Evolutionary conservation across 2,329 filamentous ascomycete species (phyloP), one percentile per base, ranked within the genome.

Genomic region (Simplicillium sp.): DNA sequence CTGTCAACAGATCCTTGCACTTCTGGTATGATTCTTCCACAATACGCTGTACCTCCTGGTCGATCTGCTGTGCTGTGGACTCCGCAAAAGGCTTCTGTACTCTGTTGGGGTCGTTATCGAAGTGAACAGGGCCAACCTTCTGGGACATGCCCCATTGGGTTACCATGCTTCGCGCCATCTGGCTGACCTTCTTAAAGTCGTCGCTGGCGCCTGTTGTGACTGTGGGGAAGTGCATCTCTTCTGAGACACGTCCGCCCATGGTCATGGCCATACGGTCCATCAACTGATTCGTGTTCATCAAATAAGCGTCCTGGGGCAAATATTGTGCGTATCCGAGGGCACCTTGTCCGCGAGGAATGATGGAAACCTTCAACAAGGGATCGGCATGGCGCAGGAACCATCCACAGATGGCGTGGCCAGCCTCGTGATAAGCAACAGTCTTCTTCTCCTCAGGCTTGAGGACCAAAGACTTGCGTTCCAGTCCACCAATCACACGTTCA

Each of bases 261-360:
- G 90, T 96, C 92, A 98, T 98, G 48, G 92, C 92, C 92, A 98
- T 98, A 52, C 92, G 88, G 62, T 98, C 92, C 87, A 97, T 95
- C 34, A 98, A 73, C 66, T 98, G 92, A 59, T 89, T 82, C 48
- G 87, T 82, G 56, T 84, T 95, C 89, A 98, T 92, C 48, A 98
- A 76, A 61, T 97, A 97, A 8, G 87, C 87, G 57, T 98, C 92
- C 16, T 82, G 75, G 1, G 92, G 92, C n/a, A 98, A 75, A 60
- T 97, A 97, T 63, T 98, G 92, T 2, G 92, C 92, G 58, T 98
- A 98, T 8, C 92, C 92, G 13, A 98, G 73, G 18, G 89, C 88
- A 29, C 88, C 92, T 61, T 92, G 85, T 42, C 90, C 92, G 57
- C 92, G 88, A 14, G 92, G 92, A 54, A 98, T 97, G 64, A 98